These are phyloP conservation scores for Linum tenue DNA, from an alignment of 345 rosid species.

Conservation along the genomic window DNA sequence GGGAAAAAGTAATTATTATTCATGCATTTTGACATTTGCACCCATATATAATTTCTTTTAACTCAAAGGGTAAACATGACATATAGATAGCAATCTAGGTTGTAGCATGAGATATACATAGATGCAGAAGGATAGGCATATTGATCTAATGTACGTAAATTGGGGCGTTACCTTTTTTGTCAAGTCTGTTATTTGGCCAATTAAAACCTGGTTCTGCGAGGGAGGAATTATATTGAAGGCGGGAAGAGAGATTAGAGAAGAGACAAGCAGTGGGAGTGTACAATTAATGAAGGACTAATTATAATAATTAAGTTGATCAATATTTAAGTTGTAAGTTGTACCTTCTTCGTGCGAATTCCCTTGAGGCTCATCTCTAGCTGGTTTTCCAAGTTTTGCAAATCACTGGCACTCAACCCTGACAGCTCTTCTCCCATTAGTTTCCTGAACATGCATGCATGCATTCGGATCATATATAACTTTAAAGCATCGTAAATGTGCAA, in stretches of 20 bases:
- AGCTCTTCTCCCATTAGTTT: constrained; percentile 79
- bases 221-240: neutral
- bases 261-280: neutral
- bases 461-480: no score
- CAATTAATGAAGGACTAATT: neutral
- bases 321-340: constrained; percentile 5
- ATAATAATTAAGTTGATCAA: neutral
- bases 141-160: no score
- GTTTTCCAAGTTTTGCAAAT: constrained; percentile 57
- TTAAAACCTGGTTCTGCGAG: constrained; percentile 48
- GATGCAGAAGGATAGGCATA: no score
- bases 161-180: constrained; percentile 36
- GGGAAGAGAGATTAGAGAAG: neutral
- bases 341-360: constrained; percentile 60
- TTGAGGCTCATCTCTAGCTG: constrained; percentile 61
- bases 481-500: no score
- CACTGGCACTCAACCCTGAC: constrained; percentile 49
- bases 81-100: no score
- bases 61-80: no score
- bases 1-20: no score
- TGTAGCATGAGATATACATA: no score
- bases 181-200: constrained; percentile 49
- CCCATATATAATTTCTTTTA: no score
- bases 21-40: no score
- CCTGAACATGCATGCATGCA: constrained; percentile 22